phyloP scores from a whole-genome alignment of 495 filamentous ascomycete genomes.

The Aspergillus affinis region DNA sequence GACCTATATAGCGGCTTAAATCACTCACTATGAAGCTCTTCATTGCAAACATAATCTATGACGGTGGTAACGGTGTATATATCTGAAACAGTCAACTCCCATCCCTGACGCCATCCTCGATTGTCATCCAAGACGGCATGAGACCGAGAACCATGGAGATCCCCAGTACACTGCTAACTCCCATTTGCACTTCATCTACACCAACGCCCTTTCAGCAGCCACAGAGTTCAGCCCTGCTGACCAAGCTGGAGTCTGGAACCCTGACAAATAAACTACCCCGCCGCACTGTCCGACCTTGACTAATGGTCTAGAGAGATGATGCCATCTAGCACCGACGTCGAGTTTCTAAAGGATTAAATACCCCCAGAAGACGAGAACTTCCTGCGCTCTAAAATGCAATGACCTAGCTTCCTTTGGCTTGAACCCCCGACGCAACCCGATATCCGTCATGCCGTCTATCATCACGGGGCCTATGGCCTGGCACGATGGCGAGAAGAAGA shows the following conservation, averaged over 20 bases:
- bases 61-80: no score
- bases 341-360: not conserved
- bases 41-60: no score
- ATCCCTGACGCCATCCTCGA: no score
- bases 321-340: not conserved
- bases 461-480: constrained; percentile 37
- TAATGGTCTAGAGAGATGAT: not conserved
- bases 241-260: not conserved
- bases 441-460: constrained; percentile 41
- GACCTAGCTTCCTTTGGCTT: not conserved
- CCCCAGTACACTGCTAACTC: no score
- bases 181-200: no score
- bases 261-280: not conserved
- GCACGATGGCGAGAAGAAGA: constrained; percentile 52
- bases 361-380: not conserved
- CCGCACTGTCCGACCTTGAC: no score
- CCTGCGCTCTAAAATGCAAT: not conserved
- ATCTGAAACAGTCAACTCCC: no score
- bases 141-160: no score
- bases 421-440: not conserved
- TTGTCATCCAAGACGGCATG: no score
- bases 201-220: no score
- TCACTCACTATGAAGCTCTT: no score
- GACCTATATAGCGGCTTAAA: no score
- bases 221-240: not conserved